Evolutionary conservation across 2,329 filamentous ascomycete species (phyloP).

Genomic region (Cytospora mali): DNA sequence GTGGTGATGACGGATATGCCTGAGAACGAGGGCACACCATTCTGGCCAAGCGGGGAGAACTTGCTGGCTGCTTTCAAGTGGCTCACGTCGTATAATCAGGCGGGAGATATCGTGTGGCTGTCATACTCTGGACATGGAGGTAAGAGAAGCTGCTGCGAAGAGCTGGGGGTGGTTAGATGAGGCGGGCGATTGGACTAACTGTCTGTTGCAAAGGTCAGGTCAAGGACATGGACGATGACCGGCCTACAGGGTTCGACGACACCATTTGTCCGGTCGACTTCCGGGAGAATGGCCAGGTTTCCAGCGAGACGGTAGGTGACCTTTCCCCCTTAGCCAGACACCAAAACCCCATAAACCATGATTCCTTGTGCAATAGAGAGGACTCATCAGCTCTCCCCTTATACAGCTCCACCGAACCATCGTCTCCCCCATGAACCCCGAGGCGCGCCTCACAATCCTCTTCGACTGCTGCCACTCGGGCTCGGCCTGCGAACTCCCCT

Average conservation of each 20-base stretch:
- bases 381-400: conserved; percentile 11
- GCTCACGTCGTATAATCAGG: conserved; percentile 53
- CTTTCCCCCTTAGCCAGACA: not conserved
- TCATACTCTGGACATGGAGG: conserved; percentile 64
- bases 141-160: not conserved
- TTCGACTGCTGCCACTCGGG: conserved; percentile 66
- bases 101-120: conserved; percentile 55
- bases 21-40: conserved; percentile 38
- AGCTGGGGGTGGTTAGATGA: not conserved
- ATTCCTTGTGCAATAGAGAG: too few species aligned
- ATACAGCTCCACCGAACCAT: conserved; percentile 54
- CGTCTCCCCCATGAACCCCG: conserved; percentile 52
- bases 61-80: conserved; percentile 57
- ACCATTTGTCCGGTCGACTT: conserved; percentile 59
- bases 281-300: conserved; percentile 54
- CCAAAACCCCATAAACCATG: not conserved
- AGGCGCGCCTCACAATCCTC: conserved; percentile 55
- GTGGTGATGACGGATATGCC: conserved; percentile 41
- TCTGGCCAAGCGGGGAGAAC: conserved; percentile 40
- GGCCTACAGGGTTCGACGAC: conserved; percentile 47
- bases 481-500: conserved; percentile 61
- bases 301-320: conserved; percentile 45
- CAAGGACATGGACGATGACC: conserved; percentile 44
- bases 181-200: conserved; percentile 8
- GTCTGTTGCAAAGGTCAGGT: conserved; percentile 44